phyloP scores from a whole-genome alignment of 2,329 filamentous ascomycete genomes.

The Colletotrichum sp. region DNA sequence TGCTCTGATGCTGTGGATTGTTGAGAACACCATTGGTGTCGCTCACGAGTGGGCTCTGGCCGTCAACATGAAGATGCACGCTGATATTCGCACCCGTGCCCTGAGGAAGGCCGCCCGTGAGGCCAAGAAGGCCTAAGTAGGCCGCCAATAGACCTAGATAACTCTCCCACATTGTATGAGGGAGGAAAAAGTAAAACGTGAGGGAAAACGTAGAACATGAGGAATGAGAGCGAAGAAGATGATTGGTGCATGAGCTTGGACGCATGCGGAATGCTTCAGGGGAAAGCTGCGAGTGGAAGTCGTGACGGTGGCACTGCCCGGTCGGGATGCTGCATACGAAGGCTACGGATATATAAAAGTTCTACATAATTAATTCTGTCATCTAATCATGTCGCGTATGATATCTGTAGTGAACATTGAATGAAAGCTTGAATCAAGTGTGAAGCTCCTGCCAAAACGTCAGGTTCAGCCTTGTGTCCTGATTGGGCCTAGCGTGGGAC shows the following conservation, averaged over 20 bases:
- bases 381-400: not conserved
- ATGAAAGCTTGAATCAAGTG: not conserved
- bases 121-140: conserved; percentile 63
- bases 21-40: conserved; percentile 64
- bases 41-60: conserved; percentile 51
- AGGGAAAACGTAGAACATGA: rapidly evolving
- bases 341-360: not conserved
- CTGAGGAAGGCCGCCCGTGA: conserved; percentile 85
- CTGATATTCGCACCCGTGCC: conserved; percentile 81
- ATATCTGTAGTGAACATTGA: not conserved
- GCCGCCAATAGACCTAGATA: not conserved
- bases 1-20: conserved; percentile 83
- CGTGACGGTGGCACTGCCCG: not conserved
- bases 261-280: not conserved
- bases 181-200: not conserved
- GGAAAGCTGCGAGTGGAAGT: not conserved
- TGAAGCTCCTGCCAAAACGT: not conserved
- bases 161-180: not conserved
- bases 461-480: conserved; percentile 35
- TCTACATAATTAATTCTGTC: not conserved
- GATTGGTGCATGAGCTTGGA: not conserved
- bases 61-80: conserved; percentile 73
- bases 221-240: not conserved
- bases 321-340: not conserved
- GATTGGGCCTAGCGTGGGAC: conserved; percentile 38